Conservation (phyloP, 2,329 filamentous ascomycete species). For the Monascus ruber region DNA sequence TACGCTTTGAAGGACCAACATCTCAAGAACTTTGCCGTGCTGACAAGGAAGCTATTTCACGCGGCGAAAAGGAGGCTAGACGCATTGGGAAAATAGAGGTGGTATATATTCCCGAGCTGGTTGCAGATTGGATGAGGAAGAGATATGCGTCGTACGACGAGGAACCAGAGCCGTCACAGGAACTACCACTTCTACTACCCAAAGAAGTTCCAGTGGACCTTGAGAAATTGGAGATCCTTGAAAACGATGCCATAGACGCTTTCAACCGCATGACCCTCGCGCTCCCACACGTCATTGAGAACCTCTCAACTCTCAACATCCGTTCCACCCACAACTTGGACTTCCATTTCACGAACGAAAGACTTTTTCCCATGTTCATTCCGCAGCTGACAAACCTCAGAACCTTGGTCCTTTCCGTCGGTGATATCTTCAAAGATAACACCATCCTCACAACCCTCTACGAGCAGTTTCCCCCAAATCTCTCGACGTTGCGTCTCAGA, state of each 20-base stretch:
- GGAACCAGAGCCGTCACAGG: too few relatives aligned
- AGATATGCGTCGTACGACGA: slow-evolving; percentile 1
- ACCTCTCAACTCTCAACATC: slow-evolving; percentile 9
- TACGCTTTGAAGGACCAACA: slow-evolving; percentile 14
- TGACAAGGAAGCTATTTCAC: slow-evolving; percentile 7
- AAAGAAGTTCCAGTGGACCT: not conserved
- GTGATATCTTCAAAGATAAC: slow-evolving; percentile 11
- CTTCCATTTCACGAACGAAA: slow-evolving; percentile 7
- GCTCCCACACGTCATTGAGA: slow-evolving; percentile 9
- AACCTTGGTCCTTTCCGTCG: slow-evolving; percentile 11
- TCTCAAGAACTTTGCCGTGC: slow-evolving; percentile 5
- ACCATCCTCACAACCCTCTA: slow-evolving; percentile 8
- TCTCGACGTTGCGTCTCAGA: slow-evolving; percentile 14
- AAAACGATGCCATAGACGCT: slow-evolving; percentile 15
- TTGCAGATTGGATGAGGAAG: slow-evolving; percentile 5
- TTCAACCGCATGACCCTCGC: slow-evolving; percentile 11
- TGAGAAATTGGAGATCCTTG: slow-evolving; percentile 14
- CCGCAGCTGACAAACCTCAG: slow-evolving; percentile 6
- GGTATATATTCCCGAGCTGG: slow-evolving; percentile 6
- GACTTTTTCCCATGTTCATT: slow-evolving; percentile 5
- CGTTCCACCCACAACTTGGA: slow-evolving; percentile 11
- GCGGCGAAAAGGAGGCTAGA: slow-evolving; percentile 6
- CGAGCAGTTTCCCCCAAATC: slow-evolving; percentile 10
- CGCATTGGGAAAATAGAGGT: slow-evolving; percentile 9
- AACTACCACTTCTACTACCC: too few relatives aligned